These are phyloP conservation scores for Rachicladosporium sp. DNA, from an alignment of 2,329 filamentous ascomycete genomes.

Conservation along the genomic window DNA sequence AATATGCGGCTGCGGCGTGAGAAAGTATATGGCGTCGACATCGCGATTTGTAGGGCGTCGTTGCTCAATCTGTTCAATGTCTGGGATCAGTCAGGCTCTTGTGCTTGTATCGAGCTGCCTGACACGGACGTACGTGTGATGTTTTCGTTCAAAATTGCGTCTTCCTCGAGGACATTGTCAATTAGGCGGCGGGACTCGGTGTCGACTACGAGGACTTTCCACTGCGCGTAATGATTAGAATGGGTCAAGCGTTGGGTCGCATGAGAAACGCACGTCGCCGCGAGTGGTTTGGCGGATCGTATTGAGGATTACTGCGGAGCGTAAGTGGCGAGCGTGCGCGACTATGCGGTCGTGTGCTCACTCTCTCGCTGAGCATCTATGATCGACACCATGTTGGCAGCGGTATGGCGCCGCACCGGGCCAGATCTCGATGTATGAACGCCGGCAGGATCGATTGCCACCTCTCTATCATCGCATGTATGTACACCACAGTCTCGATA, in stretches of 20 bases:
- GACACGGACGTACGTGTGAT: conserved; percentile 62
- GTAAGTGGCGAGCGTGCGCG: conserved; percentile 6
- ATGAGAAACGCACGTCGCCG: conserved; percentile 45
- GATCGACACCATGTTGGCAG: conserved; percentile 66
- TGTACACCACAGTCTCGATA: no score
- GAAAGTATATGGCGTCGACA: conserved; percentile 90
- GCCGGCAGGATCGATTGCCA: no score
- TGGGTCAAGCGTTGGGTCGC: conserved; percentile 6
- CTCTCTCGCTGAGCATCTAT: conserved; percentile 73
- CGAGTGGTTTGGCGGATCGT: conserved; percentile 66
- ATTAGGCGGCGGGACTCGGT: conserved; percentile 71
- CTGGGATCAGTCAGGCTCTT: conserved; percentile 37
- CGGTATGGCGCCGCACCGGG: background rate
- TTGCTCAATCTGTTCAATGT: conserved; percentile 89
- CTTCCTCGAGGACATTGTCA: conserved; percentile 82
- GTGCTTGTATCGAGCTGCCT: conserved; percentile 1
- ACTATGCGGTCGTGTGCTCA: conserved; percentile 29
- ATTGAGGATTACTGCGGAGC: conserved; percentile 52
- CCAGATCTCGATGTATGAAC: no score
- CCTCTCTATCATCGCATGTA: no score
- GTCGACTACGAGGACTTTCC: conserved; percentile 93
- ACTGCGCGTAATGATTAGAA: conserved; percentile 41
- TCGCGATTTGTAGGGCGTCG: conserved; percentile 68
- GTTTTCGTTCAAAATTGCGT: conserved; percentile 93
- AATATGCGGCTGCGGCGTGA: conserved; percentile 75